A percentile compares a stretch with the other conserved stretches of the same genome.
Conservation (phyloP, 805 yeast species). For the Myxozyma vanderwaltii region DNA sequence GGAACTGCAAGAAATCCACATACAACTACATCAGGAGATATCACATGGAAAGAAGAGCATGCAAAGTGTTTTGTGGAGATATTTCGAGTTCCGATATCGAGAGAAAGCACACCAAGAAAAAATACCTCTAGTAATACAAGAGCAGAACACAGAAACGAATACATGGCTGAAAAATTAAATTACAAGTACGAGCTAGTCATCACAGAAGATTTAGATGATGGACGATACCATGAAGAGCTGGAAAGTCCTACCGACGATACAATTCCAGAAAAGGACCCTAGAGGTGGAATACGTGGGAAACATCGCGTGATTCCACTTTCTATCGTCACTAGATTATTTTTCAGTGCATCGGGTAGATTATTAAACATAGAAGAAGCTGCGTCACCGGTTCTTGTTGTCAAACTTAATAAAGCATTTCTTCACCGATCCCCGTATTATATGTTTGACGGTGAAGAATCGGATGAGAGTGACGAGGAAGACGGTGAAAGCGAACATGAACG, state of each 20-base stretch:
- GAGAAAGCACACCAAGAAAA: neutral
- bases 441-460: slow-evolving; percentile 20
- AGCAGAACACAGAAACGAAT: neutral
- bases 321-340: slow-evolving; percentile 57
- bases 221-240: slow-evolving; percentile 65
- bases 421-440: slow-evolving; percentile 15
- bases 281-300: slow-evolving; percentile 32
- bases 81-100: slow-evolving; percentile 37
- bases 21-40: slow-evolving; percentile 48
- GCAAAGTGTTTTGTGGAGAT: slow-evolving; percentile 57
- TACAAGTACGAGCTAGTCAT: slow-evolving; percentile 53
- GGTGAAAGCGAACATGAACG: slow-evolving; percentile 27
- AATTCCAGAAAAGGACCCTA: neutral
- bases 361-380: slow-evolving; percentile 62
- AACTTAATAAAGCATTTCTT: slow-evolving; percentile 43
- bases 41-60: slow-evolving; percentile 74
- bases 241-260: slow-evolving; percentile 41
- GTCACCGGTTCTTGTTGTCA: slow-evolving; percentile 68
- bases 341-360: slow-evolving; percentile 68
- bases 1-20: slow-evolving; percentile 50
- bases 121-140: slow-evolving; percentile 1
- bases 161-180: neutral
- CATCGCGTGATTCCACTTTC: slow-evolving; percentile 45
- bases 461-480: slow-evolving; percentile 30
- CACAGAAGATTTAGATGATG: slow-evolving; percentile 66